These are phyloP conservation scores for Plenodomus tracheiphilus DNA, from an alignment of 2,329 filamentous ascomycete genomes.

Conservation along the genomic window DNA sequence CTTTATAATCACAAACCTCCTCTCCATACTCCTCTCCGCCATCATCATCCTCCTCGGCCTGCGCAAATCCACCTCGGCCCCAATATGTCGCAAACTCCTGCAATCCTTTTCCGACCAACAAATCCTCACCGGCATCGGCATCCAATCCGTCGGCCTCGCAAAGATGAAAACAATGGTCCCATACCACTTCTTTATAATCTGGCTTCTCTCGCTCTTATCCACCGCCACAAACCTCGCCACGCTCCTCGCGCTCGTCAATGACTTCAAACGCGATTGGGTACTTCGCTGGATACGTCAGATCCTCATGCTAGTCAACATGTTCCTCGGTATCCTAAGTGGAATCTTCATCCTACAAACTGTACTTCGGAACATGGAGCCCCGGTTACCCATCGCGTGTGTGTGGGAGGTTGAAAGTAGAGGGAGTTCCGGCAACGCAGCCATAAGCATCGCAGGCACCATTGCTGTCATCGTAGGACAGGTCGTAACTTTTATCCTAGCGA, in stretches of 20 bases:
- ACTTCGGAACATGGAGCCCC: slow-evolving; percentile 54
- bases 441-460: slow-evolving; percentile 63
- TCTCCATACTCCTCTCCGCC: slow-evolving; percentile 60
- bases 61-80: slow-evolving; percentile 50
- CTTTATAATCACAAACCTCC: slow-evolving; percentile 65
- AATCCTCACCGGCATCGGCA: slow-evolving; percentile 69
- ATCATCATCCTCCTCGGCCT: slow-evolving; percentile 61
- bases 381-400: slow-evolving; percentile 64
- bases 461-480: slow-evolving; percentile 63
- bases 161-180: slow-evolving; percentile 62
- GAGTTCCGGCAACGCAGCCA: slow-evolving; percentile 45
- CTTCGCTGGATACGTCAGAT: slow-evolving; percentile 67
- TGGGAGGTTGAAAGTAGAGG: slow-evolving; percentile 53
- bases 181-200: slow-evolving; percentile 73
- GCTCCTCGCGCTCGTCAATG: slow-evolving; percentile 65
- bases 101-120: slow-evolving; percentile 69
- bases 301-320: slow-evolving; percentile 68
- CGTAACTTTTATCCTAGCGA: slow-evolving; percentile 62
- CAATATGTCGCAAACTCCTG: slow-evolving; percentile 65
- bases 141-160: slow-evolving; percentile 65
- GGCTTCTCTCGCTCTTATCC: slow-evolving; percentile 67
- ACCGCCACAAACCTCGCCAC: slow-evolving; percentile 69
- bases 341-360: slow-evolving; percentile 62
- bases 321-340: slow-evolving; percentile 60
- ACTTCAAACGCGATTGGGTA: slow-evolving; percentile 69